These are phyloP conservation scores for Acanthamoeba triangularis DNA, from an alignment of 208 protist genomes.

Conservation along the genomic window DNA sequence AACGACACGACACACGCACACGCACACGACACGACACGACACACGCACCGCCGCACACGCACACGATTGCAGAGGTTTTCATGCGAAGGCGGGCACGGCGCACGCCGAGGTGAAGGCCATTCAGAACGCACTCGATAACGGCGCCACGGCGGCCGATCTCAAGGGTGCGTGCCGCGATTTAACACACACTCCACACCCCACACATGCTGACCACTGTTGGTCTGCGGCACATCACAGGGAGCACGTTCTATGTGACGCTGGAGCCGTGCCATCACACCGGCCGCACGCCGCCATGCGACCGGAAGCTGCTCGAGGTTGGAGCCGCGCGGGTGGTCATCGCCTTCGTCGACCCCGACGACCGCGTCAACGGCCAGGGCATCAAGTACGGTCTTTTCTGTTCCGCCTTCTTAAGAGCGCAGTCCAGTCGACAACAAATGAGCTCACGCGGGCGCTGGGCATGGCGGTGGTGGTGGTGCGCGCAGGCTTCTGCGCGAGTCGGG, in stretches of 20 bases:
- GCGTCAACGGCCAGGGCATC: constrained; percentile 63
- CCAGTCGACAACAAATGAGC: no score
- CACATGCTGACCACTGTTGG: no score
- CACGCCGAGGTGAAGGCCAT: constrained; percentile 81
- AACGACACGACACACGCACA: background rate
- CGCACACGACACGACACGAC: no score
- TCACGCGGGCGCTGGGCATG: no score
- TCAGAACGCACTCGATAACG: constrained; percentile 22
- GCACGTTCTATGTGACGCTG: constrained; percentile 78
- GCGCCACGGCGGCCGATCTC: background rate
- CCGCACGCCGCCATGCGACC: constrained; percentile 74
- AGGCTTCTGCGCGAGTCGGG: constrained; percentile 75
- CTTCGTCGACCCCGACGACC: constrained; percentile 55
- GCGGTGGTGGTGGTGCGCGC: background rate
- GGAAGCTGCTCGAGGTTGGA: background rate
- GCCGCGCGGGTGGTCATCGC: constrained; percentile 52
- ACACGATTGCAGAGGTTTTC: constrained; percentile 5
- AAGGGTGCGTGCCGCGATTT: background rate
- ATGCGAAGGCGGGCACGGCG: constrained; percentile 70
- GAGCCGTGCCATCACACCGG: constrained; percentile 83
- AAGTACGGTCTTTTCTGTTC: background rate
- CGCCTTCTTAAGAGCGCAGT: background rate
- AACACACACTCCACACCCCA: no score
- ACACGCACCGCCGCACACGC: no score
- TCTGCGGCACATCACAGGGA: no score